Base-by-base conservation (phyloP, 2,329 filamentous ascomycete genomes). In the Paecilomyces variotii region DNA sequence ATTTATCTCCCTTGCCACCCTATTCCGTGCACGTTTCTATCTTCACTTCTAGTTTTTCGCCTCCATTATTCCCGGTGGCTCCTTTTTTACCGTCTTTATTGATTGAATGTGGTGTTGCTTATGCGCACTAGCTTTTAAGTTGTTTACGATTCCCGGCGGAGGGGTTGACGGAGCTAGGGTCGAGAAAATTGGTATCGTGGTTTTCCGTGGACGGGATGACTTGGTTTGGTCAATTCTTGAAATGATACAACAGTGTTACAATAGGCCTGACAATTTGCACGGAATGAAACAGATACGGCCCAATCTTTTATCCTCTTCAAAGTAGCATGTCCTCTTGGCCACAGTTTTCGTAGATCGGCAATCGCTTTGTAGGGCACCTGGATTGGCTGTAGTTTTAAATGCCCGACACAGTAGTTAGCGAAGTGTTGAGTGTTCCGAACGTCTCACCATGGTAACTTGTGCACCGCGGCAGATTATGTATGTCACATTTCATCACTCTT, bases 1-100 rank as follows among this genome's bases (percentile, higher is more conserved):
- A 72, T 72, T 10, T 6, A 55, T 30, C 57, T 54, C 50, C 27
- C 53, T 59, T 53, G 27, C 56, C 59, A 55, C 56, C 57, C 51
- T 58, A 54, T 26, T 59, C 32, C 50, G 55, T 56, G 28, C 12
- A 54, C 54, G 54, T 56, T 35, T 56, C 53, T 35, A 50, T 32
- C 27, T 45, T 53, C 28, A 53, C 39, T 45, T 45, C 39, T 57
- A 54, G 10, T 28, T 35, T 53, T 45, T 51, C 4, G 51, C 53
- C 51, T 52, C 50, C 25, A n/a, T 28, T 52, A 26, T 52, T n/a
- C 39, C n/a, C 39, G 39, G 39, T 45, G 39, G 39, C 39, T 45
- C n/a, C 39, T 45, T 9, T 45, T 45, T 45, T 45, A 39, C 14
- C 14, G 35, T 39, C 19, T 24, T n/a, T 45, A 45, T 45, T 45